Evolutionary conservation across 2,329 filamentous ascomycete genomes (phyloP), one percentile per base, ranked within the genome.

Genomic region (Trichoderma cornu-damae): DNA sequence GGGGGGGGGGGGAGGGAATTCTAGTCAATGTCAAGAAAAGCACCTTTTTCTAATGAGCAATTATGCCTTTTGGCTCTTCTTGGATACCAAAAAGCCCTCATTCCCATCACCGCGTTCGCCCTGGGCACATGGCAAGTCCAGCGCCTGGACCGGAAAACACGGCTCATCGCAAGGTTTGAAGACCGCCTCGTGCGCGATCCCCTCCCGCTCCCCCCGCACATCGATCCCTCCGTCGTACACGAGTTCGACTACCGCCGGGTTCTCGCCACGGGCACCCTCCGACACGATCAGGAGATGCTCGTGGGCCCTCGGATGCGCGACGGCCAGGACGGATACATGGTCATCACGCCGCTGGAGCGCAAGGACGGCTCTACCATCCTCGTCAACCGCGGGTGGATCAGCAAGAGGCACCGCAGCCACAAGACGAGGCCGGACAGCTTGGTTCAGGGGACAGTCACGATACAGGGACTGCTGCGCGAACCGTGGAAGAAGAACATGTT

Each of bases 401-500:
- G 83, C 43, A 93, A 90, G 77, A 85, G 85, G 63, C 79, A 88
- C 65, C 81, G 81, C 56, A 74, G 82, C 59, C 87, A 92, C 74
- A 76, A 75, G 63, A 76, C 90, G 46, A 75, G 90, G 22, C 75
- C 80, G 0, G 81, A 84, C 22, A 84, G 85, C 1, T 64, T 97
- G 63, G 87, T 88, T 0, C 70, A 68, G 48, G 90, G 85, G 0
- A 83, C 88, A 66, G 86, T 97, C 8, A 82, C 80, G 0, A 85
- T 99, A 2, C 86, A 96, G 73, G 94, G 94, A 0, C 67, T 99
- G 70, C 70, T 99, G 69, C 76, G 94, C 59, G 85, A 94, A 75
- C 93, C 93, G 7, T 96, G 90, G 83, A 94, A 96, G 81, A 96
- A 93, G 80, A 99, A 99, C 71, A 88, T 92, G 82, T 99, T 99